Conservation (phyloP, 805 yeast genomes). For the Metschnikowia similis region DNA sequence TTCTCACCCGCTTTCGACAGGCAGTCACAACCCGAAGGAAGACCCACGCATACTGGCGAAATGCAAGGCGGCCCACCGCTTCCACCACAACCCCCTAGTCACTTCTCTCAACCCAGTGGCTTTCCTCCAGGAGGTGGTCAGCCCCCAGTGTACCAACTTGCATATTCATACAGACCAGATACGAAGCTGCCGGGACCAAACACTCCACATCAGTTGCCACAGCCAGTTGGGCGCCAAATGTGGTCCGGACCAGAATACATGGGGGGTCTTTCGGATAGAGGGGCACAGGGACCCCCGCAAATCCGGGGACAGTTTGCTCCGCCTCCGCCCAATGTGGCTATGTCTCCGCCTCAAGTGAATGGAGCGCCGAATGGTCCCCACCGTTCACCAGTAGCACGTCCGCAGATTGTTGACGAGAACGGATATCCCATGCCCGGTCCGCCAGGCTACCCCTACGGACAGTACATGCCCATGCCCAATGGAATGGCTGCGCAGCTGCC, state of each 20-base stretch:
- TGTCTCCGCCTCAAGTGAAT: slow-evolving; percentile 14
- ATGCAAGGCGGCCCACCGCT: slow-evolving; percentile 4
- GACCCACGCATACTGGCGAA: slow-evolving; percentile 3
- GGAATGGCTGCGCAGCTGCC: slow-evolving; percentile 25
- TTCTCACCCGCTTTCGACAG: slow-evolving; percentile 1
- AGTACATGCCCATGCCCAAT: slow-evolving; percentile 32
- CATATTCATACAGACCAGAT: slow-evolving; percentile 13
- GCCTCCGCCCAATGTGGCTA: slow-evolving; percentile 11
- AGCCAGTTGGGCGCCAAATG: slow-evolving; percentile 23
- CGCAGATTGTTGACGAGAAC: slow-evolving; percentile 9
- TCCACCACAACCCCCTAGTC: slow-evolving; percentile 8
- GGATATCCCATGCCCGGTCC: slow-evolving; percentile 21
- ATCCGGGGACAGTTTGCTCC: slow-evolving; percentile 13
- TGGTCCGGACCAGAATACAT: slow-evolving; percentile 19
- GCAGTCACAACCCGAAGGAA: slow-evolving; percentile 1
- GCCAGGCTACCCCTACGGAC: slow-evolving; percentile 38
- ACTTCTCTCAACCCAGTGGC: slow-evolving; percentile 3
- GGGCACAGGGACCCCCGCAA: slow-evolving; percentile 13
- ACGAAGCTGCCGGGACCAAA: slow-evolving; percentile 17
- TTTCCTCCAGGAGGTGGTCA: slow-evolving; percentile 4
- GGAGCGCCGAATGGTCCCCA: slow-evolving; percentile 12
- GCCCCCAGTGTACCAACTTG: slow-evolving; percentile 7
- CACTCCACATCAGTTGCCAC: slow-evolving; percentile 22
- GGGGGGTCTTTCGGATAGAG: slow-evolving; percentile 21
- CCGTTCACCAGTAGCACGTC: slow-evolving; percentile 14